Evolutionary conservation across 169 alveolate genomes (phyloP), one percentile per base, ranked within the genome.

Genomic region (Plasmodium gonderi): DNA sequence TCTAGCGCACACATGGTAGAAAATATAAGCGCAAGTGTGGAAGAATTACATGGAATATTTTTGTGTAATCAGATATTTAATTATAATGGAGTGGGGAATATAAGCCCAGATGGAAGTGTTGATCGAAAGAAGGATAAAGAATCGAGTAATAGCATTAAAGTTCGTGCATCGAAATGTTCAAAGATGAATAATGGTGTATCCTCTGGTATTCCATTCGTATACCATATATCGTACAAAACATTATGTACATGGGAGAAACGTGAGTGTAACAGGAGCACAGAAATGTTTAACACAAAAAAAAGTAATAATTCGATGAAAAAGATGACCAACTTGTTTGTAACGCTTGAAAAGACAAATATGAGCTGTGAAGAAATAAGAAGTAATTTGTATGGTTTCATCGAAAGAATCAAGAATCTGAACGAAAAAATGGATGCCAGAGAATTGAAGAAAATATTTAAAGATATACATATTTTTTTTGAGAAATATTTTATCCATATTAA

Each of bases 401-500:
- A 75, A 36, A 75, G 67, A 29, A 49, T 74, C 17, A 85, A 85
- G 68, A 75, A 75, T 74, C 36, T 78, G 31, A 20, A 33, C 47
- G 29, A 33, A 11, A 29, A 75, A 23, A 14, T 51, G 42, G 49
- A 29, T 47, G 6, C 47, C 23, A 29, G 68, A 45, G 69, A 76
- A 78, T 47, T 90, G 51, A 23, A 44, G 40, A 20, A n/a, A 29
- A 65, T 79, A 65, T 65, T 47, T 51, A 76, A 90, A 36, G 77
- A 77, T 45, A 40, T 90, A 47, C 20, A 38, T 45, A 12, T 51
- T 38, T 77, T 77, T 36, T 77, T 90, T 29, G 51, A 68, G 49
- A 90, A 17, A 3, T 36, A 77, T 72, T 45, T 49, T 77, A 6
- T 23, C 23, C 14, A 90, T 90, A 90, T 90, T 7, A 78, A 78